phyloP scores from a whole-genome alignment of 2,329 filamentous ascomycete species.

The Penicillium vulpinum region DNA sequence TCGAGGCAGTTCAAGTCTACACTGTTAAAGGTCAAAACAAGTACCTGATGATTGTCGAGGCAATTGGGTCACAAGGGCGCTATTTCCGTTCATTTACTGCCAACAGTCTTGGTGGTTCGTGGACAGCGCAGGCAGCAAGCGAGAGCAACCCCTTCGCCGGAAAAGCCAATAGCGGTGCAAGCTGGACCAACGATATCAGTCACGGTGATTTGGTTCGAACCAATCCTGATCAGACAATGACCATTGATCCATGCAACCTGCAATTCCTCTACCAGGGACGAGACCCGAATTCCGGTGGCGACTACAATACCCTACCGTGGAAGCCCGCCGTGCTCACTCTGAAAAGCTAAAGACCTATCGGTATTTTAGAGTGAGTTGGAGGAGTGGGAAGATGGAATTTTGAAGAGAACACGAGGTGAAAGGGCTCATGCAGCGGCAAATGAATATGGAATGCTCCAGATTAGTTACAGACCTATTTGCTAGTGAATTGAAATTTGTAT shows the following conservation, averaged over 20 bases:
- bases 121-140: constrained; percentile 58
- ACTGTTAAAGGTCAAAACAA: constrained; percentile 54
- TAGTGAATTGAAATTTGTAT: not conserved
- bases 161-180: constrained; percentile 63
- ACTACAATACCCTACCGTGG: constrained; percentile 57
- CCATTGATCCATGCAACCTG: constrained; percentile 63
- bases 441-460: not conserved
- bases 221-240: constrained; percentile 61
- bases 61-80: constrained; percentile 57
- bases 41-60: constrained; percentile 69
- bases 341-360: not conserved
- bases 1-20: constrained; percentile 68
- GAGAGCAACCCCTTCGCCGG: constrained; percentile 63
- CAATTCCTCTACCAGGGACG: constrained; percentile 65
- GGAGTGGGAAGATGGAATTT: not conserved
- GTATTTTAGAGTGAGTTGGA: not conserved
- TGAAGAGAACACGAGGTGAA: too few species aligned
- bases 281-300: constrained; percentile 41
- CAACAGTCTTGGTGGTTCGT: constrained; percentile 55
- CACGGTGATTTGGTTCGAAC: constrained; percentile 62
- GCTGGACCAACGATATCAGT: constrained; percentile 67
- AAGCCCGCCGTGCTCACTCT: constrained; percentile 58
- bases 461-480: too few species aligned
- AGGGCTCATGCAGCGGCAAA: not conserved
- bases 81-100: constrained; percentile 69